A percentile compares a stretch with the other conserved stretches of the same genome.
Conservation (phyloP, 768 basidiomycete genomes). For the Thelephora ganbajun region DNA sequence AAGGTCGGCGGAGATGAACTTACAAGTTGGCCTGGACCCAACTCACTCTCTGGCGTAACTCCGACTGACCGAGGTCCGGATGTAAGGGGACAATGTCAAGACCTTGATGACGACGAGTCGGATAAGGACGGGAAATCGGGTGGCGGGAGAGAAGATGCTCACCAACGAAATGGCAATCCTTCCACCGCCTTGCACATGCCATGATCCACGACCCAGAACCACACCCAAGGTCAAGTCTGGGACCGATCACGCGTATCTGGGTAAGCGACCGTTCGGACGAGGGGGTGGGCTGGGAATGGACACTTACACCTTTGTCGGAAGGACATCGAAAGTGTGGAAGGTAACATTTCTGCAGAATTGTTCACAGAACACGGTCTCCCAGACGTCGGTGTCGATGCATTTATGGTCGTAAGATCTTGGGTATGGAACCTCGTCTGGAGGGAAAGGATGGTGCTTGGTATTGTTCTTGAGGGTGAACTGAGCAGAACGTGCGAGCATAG, state of each 20-base stretch:
- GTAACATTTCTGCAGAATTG: conserved; percentile 45
- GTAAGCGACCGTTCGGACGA: conserved; percentile 1
- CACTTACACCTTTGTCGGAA: conserved; percentile 49
- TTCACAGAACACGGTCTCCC: background rate
- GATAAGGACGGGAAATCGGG: no score
- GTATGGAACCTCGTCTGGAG: conserved; percentile 43
- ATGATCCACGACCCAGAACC: conserved; percentile 72
- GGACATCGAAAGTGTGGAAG: conserved; percentile 47
- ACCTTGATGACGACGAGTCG: conserved; percentile 21
- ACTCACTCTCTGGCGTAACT: conserved; percentile 45
- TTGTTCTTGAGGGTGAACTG: conserved; percentile 38
- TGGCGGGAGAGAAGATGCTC: conserved; percentile 7
- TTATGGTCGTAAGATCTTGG: conserved; percentile 51
- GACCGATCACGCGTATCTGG: background rate
- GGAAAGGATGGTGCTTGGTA: conserved; percentile 44
- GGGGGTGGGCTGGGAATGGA: background rate
- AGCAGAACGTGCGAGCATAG: conserved; percentile 35
- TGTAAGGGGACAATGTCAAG: conserved; percentile 62
- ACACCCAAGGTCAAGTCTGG: conserved; percentile 59
- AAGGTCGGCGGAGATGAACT: conserved; percentile 13
- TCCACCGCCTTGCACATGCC: conserved; percentile 50
- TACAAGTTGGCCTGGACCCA: conserved; percentile 70
- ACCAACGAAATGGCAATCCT: conserved; percentile 56
- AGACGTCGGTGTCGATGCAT: conserved; percentile 39
- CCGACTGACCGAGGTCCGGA: conserved; percentile 49